Evolutionary conservation across 768 basidiomycete species (phyloP).

Genomic region (Mycena alexandri): DNA sequence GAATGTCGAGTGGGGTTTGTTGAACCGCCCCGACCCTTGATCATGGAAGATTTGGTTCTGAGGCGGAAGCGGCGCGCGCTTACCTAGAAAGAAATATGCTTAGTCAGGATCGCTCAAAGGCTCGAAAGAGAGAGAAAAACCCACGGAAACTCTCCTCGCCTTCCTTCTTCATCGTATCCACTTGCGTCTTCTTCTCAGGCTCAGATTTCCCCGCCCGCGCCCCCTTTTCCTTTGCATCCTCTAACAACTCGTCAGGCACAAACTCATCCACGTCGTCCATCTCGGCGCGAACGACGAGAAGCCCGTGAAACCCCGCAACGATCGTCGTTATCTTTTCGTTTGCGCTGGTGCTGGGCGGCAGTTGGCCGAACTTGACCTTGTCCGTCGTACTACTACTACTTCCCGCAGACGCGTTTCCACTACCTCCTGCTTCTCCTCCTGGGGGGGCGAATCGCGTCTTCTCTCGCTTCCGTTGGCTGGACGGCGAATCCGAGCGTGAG

Average conservation of each 20-base stretch:
- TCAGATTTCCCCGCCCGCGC: conserved; percentile 9
- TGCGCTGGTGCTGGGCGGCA: background rate
- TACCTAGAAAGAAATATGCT: conserved; percentile 14
- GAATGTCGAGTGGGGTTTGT: conserved; percentile 1
- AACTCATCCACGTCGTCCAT: conserved; percentile 26
- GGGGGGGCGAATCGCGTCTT: conserved; percentile 31
- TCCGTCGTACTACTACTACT: background rate
- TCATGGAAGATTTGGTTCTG: conserved; percentile 21
- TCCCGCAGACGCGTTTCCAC: background rate
- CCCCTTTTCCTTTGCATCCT: conserved; percentile 29
- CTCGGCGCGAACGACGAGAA: background rate
- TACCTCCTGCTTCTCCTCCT: conserved; percentile 4
- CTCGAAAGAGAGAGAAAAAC: background rate
- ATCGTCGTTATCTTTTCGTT: background rate
- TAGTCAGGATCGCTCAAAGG: background rate
- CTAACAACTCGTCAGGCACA: conserved; percentile 36
- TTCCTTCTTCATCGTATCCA: conserved; percentile 2
- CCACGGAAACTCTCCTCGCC: conserved; percentile 13
- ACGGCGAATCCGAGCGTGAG: conserved; percentile 34
- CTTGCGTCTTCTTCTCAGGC: conserved; percentile 7
- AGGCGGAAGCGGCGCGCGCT: conserved; percentile 31
- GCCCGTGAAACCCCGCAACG: conserved; percentile 12
- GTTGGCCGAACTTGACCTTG: background rate
- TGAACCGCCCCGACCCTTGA: conserved; percentile 4
- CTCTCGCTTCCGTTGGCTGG: conserved; percentile 32